Conservation (phyloP, 768 basidiomycete genomes). For the Chalciporus pseudorubinellus region DNA sequence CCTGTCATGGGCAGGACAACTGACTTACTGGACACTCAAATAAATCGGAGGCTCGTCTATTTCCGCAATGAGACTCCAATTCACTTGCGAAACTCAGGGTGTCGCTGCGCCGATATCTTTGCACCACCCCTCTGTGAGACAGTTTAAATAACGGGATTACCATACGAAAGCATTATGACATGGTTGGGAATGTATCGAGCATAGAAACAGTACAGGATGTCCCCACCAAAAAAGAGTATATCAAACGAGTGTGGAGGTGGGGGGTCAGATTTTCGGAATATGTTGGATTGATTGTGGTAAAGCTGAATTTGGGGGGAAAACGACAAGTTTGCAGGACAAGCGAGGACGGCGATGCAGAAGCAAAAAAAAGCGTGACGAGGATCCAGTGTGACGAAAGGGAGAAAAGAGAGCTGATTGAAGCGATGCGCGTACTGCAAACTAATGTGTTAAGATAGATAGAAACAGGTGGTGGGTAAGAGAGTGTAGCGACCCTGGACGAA, state of each 20-base stretch:
- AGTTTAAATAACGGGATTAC: constrained; percentile 31
- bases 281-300: constrained; percentile 21
- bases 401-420: constrained; percentile 19
- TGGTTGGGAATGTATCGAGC: constrained; percentile 34
- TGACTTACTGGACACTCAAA: constrained; percentile 14
- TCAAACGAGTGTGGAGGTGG: constrained; percentile 30
- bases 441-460: constrained; percentile 26
- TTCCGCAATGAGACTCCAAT: constrained; percentile 7
- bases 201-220: constrained; percentile 34
- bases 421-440: constrained; percentile 26
- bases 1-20: constrained; percentile 1
- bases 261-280: constrained; percentile 24
- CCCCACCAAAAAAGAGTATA: constrained; percentile 25
- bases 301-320: constrained; percentile 11
- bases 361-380: constrained; percentile 20
- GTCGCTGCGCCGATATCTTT: constrained; percentile 2
- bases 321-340: constrained; percentile 18
- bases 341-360: constrained; percentile 24
- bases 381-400: constrained; percentile 10
- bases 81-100: constrained; percentile 9
- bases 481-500: constrained; percentile 14
- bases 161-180: constrained; percentile 38
- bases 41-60: background rate
- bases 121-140: constrained; percentile 3
- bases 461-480: constrained; percentile 18